These are phyloP conservation scores for Lycium barbarum DNA, from an alignment of 257 asterid species.

Conservation along the genomic window DNA sequence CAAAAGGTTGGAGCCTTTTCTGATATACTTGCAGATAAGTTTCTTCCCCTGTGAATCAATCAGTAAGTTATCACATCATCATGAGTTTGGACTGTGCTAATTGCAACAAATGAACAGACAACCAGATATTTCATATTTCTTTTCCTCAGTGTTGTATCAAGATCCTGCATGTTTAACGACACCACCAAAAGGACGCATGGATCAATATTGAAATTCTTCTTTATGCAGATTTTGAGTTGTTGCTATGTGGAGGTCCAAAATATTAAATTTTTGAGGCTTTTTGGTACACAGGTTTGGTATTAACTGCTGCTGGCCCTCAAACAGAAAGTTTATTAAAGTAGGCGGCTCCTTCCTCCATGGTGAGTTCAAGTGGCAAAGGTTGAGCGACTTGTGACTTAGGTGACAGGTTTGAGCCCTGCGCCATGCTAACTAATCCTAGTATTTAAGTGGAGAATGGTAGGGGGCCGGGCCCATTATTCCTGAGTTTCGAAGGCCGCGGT, in stretches of 20 bases:
- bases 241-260: neutral
- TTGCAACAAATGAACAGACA: no score
- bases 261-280: neutral
- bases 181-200: no score
- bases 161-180: no score
- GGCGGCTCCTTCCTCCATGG: neutral
- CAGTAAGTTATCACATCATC: neutral
- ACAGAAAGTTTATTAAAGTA: neutral
- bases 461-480: neutral
- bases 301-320: neutral
- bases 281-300: neutral
- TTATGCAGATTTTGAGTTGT: neutral
- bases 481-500: neutral
- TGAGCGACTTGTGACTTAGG: neutral
- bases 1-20: slow-evolving; percentile 64
- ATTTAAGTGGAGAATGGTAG: neutral
- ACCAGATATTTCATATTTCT: no score
- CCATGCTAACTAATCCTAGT: neutral
- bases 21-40: slow-evolving; percentile 67
- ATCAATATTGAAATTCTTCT: no score
- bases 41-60: slow-evolving; percentile 24
- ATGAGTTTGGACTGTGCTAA: neutral
- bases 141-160: no score
- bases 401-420: no score
- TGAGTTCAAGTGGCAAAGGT: neutral